Conservation (phyloP, 495 filamentous ascomycete genomes). For the Penicillium angulare region DNA sequence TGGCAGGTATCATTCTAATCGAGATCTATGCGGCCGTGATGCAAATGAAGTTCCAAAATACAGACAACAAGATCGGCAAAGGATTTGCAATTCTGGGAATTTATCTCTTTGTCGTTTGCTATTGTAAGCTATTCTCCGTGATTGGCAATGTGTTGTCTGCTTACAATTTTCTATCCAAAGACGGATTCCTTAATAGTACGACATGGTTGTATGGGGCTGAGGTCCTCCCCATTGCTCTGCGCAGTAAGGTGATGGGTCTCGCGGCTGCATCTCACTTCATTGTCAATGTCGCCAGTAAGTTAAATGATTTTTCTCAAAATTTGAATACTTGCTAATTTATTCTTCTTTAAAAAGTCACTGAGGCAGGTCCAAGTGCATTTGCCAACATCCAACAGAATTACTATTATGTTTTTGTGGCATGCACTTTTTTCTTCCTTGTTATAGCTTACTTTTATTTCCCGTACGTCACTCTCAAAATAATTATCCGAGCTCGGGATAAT, state of each 20-base stretch:
- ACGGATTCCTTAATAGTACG: slow-evolving; percentile 58
- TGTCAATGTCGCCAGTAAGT: slow-evolving; percentile 54
- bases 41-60: slow-evolving; percentile 55
- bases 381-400: slow-evolving; percentile 59
- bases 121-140: slow-evolving; percentile 41
- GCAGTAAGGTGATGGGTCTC: slow-evolving; percentile 60
- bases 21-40: slow-evolving; percentile 61
- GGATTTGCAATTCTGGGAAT: slow-evolving; percentile 61
- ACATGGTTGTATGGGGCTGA: slow-evolving; percentile 63
- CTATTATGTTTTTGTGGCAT: slow-evolving; percentile 59
- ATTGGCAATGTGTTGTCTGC: too few species aligned
- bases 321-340: not conserved
- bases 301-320: not conserved
- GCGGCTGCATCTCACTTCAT: slow-evolving; percentile 57
- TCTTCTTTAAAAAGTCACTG: slow-evolving; percentile 39
- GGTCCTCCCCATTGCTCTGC: slow-evolving; percentile 54
- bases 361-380: slow-evolving; percentile 58
- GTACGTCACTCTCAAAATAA: slow-evolving; percentile 20
- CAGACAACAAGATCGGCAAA: slow-evolving; percentile 54
- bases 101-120: slow-evolving; percentile 56
- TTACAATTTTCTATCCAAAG: slow-evolving; percentile 18
- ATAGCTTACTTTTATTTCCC: slow-evolving; percentile 57
- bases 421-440: slow-evolving; percentile 48
- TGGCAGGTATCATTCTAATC: slow-evolving; percentile 48
- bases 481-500: too few species aligned